Evolutionary conservation across 75 land plant species (phyloP).

Genomic region (Sequoia sempervirens): DNA sequence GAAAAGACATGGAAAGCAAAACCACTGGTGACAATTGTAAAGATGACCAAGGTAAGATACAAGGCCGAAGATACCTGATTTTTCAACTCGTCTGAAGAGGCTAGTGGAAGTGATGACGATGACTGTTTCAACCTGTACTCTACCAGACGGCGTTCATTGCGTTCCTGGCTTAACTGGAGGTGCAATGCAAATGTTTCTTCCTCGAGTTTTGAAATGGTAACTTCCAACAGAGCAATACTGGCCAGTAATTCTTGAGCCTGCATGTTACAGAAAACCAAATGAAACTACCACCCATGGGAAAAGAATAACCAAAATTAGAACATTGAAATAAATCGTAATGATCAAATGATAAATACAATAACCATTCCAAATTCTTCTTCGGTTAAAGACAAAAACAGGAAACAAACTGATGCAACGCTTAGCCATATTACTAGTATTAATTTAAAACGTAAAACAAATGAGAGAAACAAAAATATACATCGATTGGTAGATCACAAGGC

Average conservation of each 20-base stretch:
- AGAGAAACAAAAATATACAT: slow-evolving; percentile 23
- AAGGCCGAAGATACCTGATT: not conserved
- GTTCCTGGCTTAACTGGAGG: slow-evolving; percentile 66
- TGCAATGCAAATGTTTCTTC: slow-evolving; percentile 56
- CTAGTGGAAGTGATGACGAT: slow-evolving; percentile 6
- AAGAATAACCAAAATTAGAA: not conserved
- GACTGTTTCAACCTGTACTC: slow-evolving; percentile 40
- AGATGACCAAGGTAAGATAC: not conserved
- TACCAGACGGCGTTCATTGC: slow-evolving; percentile 57
- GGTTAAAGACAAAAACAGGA: not conserved
- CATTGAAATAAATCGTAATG: not conserved
- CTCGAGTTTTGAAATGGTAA: slow-evolving; percentile 49
- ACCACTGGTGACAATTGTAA: not conserved
- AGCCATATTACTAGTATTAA: not conserved
- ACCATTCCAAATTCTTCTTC: slow-evolving; percentile 9
- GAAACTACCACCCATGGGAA: slow-evolving; percentile 3
- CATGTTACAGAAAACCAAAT: not conserved
- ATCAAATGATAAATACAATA: not conserved
- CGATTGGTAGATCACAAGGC: slow-evolving; percentile 45
- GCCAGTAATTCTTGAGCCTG: slow-evolving; percentile 63
- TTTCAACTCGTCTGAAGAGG: slow-evolving; percentile 6
- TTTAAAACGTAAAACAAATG: too few species aligned
- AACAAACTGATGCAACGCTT: not conserved
- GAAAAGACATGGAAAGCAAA: not conserved
- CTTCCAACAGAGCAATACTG: slow-evolving; percentile 58